Evolutionary conservation across 2,329 filamentous ascomycete genomes (phyloP), one percentile per base, ranked within the genome.

Genomic region (Phialophora verrucosa): DNA sequence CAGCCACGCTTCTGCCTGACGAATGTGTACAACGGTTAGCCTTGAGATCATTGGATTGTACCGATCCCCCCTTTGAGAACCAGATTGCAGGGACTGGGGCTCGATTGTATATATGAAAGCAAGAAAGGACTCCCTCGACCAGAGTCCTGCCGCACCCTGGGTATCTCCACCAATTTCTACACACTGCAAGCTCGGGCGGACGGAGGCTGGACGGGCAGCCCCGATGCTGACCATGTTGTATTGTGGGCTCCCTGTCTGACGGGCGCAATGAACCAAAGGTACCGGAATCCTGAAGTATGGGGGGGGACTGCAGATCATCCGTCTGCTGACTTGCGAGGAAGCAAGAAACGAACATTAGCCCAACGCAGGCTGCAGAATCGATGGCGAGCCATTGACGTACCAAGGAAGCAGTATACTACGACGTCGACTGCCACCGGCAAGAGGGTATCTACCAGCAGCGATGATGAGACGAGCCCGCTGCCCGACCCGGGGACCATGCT

Each of bases 381-480:
- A 61, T 61, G 31, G 47, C 47, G 59, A 20, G 59, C 59, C 25
- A 44, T 61, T 11, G 29, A 44, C 10, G 53, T 29, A n/a, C 53
- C 25, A n/a, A 27, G 53, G 25, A 56, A 35, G 29, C 25, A 17
- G 23, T 8, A 56, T 35, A 56, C 53, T 8, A 32, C 25, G 14
- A 32, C 53, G 17, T 10, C 31, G 53, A 20, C 53, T 4, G 27
- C 31, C 27, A 20, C 27, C 5, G 11, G 53, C n/a, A 29, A 23
- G 25, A 51, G 25, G 49, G 49, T 23, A 29, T 31, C 20, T 35
- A 17, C 25, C 17, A 12, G 23, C 47, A 51, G 47, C 47, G 58
- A 60, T 10, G 47, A 60, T 17, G 58, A 60, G 8, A 51, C 47
- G 7, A 51, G 44, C 23, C 42, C 25, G 11, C 42, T 27, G 23